Base-by-base conservation (phyloP, 2,329 filamentous ascomycete genomes). In the Aspergillus melleus region DNA sequence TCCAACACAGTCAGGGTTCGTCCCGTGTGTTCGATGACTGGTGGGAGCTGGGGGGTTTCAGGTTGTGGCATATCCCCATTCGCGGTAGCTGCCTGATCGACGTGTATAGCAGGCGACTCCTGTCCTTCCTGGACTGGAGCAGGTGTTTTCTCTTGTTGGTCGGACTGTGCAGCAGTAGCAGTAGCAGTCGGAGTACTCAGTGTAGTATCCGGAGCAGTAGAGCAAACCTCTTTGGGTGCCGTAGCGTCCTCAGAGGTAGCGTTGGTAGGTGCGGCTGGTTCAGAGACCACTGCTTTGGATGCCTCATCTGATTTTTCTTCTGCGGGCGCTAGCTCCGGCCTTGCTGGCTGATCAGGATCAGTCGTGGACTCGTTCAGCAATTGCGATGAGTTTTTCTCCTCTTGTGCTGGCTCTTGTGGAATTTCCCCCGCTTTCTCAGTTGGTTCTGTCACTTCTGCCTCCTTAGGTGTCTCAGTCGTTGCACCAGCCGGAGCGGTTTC, bases 1-100 rank as follows among this genome's bases (percentile, higher is more conserved):
- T 84, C 79, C 11, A 90, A 79, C 55, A 86, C 83, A 6, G 88
- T 77, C 10, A 88, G 78, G 55, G 84, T 84, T 30, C 85, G 81
- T 19, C 83, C 82, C 10, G 83, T 82, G 30, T 84, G 74, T 68
- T 80, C 81, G 62, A 81, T 78, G 14, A 78, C 67, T 57, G 74
- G 69, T 51, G 73, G 73, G n/a, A 68, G 64, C 24, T 67, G 66
- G 24, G 71, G 70, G 30, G 69, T 61, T 42, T 68, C 67, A 3
- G 72, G 65, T 58, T 68, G 64, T 57, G 62, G 55, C 39, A 69
- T 57, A 53, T 68, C 57, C n/a, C 60, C 65, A 54, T 56, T 61
- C 55, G 52, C 26, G 24, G 52, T 53, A 58, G 49, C 30, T 57
- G 63, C 39, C 26, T 62, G 61, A 42, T 60, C 64, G 57, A 58